These are phyloP conservation scores for Darksidea phi DNA, from an alignment of 495 filamentous ascomycete genomes.

Conservation along the genomic window DNA sequence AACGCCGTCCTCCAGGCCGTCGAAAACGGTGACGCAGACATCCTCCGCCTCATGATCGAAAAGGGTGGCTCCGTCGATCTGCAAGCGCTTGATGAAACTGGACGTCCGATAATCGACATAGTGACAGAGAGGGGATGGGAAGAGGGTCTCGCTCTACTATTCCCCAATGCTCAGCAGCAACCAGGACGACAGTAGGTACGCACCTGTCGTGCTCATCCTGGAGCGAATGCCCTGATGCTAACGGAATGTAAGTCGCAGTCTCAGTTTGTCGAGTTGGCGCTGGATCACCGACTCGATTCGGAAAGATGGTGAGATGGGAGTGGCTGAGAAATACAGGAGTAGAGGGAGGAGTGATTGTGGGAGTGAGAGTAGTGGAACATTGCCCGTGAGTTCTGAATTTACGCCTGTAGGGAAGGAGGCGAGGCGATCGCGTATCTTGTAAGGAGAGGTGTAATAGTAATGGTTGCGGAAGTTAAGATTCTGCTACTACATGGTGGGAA, in stretches of 20 bases:
- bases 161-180: conserved; percentile 25
- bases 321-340: neutral
- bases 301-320: neutral
- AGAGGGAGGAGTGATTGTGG: neutral
- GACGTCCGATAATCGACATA: conserved; percentile 44
- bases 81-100: conserved; percentile 44
- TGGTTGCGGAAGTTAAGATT: no score
- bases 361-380: no score
- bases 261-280: neutral
- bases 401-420: no score
- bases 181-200: neutral
- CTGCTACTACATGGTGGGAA: no score
- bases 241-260: neutral
- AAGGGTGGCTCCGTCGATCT: conserved; percentile 48
- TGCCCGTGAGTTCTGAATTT: no score
- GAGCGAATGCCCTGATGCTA: no score
- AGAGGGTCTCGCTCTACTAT: conserved; percentile 19
- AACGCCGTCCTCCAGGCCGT: conserved; percentile 46
- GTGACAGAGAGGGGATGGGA: conserved; percentile 36
- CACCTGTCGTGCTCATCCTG: neutral
- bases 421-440: no score
- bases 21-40: conserved; percentile 38
- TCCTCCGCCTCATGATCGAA: conserved; percentile 49
- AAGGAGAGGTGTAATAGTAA: no score
- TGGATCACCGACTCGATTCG: neutral